Evolutionary conservation across 495 filamentous ascomycete species (phyloP).

Genomic region (Neurospora africana): DNA sequence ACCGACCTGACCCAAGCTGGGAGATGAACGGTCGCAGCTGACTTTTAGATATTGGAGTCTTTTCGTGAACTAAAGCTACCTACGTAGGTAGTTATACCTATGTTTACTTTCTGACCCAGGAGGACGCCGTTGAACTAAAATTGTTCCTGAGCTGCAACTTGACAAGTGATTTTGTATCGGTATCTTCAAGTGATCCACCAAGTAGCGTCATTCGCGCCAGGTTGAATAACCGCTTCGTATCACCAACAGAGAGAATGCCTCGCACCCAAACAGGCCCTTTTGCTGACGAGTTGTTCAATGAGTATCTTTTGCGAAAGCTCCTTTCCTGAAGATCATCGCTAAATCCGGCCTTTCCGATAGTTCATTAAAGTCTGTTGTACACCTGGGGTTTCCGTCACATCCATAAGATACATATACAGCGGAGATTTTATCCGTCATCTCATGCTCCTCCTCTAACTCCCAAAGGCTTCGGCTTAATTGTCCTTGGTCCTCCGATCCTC

Average conservation of each 20-base stretch:
- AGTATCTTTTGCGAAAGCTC: not conserved
- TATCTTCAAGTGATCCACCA: not conserved
- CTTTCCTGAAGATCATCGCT: not conserved
- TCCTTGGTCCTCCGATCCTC: slow-evolving; percentile 40
- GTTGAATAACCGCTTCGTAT: not conserved
- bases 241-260: not conserved
- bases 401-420: slow-evolving; percentile 32
- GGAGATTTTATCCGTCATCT: slow-evolving; percentile 27
- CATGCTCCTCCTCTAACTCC: slow-evolving; percentile 5
- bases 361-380: slow-evolving; percentile 10
- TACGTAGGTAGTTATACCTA: not conserved
- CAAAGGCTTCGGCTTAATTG: slow-evolving; percentile 13
- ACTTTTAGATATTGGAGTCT: not conserved
- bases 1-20: no score
- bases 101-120: not conserved
- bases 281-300: not conserved
- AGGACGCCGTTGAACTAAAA: not conserved
- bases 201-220: not conserved
- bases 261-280: not conserved
- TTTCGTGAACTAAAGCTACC: not conserved
- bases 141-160: not conserved
- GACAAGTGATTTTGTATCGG: not conserved
- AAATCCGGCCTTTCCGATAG: not conserved
- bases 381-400: slow-evolving; percentile 4
- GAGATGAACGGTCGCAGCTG: not conserved